phyloP scores from a whole-genome alignment of 2,329 filamentous ascomycete genomes.

The Colletotrichum godetiae region DNA sequence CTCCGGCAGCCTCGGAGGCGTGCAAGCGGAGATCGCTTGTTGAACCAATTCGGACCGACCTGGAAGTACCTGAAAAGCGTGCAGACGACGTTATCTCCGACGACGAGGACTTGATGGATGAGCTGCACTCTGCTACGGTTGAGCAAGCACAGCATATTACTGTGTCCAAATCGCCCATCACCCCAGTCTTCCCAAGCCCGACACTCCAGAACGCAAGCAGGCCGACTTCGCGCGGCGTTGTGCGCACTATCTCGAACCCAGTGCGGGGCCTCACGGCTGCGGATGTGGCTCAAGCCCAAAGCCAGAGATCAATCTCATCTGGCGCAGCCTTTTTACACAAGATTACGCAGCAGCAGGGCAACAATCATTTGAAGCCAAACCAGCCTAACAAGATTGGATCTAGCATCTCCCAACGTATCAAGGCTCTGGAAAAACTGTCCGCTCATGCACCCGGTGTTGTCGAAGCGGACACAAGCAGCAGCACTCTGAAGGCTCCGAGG shows the following conservation, averaged over 20 bases:
- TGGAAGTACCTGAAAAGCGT: conserved; percentile 47
- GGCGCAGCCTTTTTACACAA: conserved; percentile 67
- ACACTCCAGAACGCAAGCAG: conserved; percentile 36
- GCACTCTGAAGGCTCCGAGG: conserved; percentile 29
- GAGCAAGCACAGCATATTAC: conserved; percentile 85
- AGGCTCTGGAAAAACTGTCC: conserved; percentile 86
- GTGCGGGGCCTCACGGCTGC: conserved; percentile 57
- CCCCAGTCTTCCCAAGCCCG: conserved; percentile 65
- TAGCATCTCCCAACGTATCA: conserved; percentile 94
- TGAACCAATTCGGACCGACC: conserved; percentile 68
- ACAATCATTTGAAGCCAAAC: conserved; percentile 68
- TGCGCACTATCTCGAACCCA: conserved; percentile 50
- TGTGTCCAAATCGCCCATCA: conserved; percentile 86
- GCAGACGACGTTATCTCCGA: conserved; percentile 66
- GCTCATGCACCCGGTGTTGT: conserved; percentile 48
- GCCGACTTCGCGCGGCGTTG: conserved; percentile 51
- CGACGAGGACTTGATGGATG: conserved; percentile 88
- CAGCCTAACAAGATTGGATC: conserved; percentile 83
- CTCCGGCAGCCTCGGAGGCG: conserved; percentile 42
- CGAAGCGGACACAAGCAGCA: conserved; percentile 38
- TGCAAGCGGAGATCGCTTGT: conserved; percentile 51
- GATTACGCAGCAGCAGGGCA: conserved; percentile 61
- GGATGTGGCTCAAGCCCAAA: conserved; percentile 56
- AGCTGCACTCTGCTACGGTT: conserved; percentile 83
- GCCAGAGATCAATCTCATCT: conserved; percentile 63